Base-by-base conservation (phyloP, 192 early-diverging fungal genomes). In the Phycomyces blakesleeanus region DNA sequence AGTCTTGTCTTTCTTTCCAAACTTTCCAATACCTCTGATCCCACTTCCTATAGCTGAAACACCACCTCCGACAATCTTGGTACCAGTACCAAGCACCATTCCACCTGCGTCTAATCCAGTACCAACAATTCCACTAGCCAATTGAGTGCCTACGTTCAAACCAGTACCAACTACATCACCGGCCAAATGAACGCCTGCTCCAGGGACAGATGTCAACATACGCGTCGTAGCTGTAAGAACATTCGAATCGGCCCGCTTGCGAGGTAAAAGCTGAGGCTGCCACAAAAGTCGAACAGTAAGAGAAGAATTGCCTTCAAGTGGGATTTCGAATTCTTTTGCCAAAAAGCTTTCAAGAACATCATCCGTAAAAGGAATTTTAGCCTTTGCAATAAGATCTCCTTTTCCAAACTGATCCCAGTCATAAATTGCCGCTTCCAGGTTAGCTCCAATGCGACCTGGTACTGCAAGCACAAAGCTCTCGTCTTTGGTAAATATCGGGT, bases 341-440 rank as follows among this genome's bases (percentile, higher is more conserved):
- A 18, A 38, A 49, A 75, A 75, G 9, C 63, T 63, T 42, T 69
- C 67, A 0, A 75, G n/a, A 38, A 24, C 25, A 16, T 71, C 51
- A 11, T 63, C 61, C 21, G 25, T 21, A 16, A 93, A 67, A 51
- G 82, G 75, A 34, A 93, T 61, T 7, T 72, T 66, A 9, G 71
- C 76, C 4, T 64, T 53, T 40, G 83, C 88, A 15, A 93, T 68
- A 47, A 78, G 74, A 38, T 75, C 79, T 60, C 83, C 72, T 16
- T 77, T 73, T 39, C 80, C 80, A 29, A 93, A 66, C 75, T 88
- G 83, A 63, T 93, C 87, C 89, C 89, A 93, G 73, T 93, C 91
- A 59, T 73, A 91, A 4, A 90, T 74, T 27, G 88, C 80, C 10
- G 89, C 77, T 24, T 68, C 59, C 61, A 90, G 76, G 29, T 78